phyloP scores from a whole-genome alignment of 2,329 filamentous ascomycete species.

The Mycosphaerelloides madeirae region DNA sequence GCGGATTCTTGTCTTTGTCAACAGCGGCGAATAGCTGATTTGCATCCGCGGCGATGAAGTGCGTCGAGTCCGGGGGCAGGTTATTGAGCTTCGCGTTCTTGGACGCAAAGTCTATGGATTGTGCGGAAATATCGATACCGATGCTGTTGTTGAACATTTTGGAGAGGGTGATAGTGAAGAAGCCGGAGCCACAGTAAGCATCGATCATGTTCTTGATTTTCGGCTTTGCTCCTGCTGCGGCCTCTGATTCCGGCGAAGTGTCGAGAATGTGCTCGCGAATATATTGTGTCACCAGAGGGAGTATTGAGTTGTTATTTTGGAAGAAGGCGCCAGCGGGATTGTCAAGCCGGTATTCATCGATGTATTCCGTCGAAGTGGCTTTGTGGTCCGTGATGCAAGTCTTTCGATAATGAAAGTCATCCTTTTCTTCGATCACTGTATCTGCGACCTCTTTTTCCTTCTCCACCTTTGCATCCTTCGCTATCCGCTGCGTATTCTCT shows the following conservation, averaged over 20 bases:
- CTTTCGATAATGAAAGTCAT: constrained; percentile 68
- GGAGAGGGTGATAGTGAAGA: constrained; percentile 93
- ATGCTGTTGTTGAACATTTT: constrained; percentile 72
- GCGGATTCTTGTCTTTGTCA: constrained; percentile 52
- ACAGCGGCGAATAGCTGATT: constrained; percentile 74
- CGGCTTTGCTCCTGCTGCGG: too few species aligned
- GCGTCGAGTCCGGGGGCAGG: constrained; percentile 62
- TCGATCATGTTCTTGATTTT: constrained; percentile 85
- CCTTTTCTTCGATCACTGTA: constrained; percentile 52
- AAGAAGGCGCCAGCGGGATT: constrained; percentile 95
- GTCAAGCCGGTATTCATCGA: constrained; percentile 77
- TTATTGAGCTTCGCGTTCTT: constrained; percentile 74
- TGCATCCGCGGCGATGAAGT: constrained; percentile 87
- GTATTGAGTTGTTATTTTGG: constrained; percentile 99
- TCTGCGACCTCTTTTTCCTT: constrained; percentile 34
- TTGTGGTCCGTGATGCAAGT: constrained; percentile 85
- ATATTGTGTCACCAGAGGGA: constrained; percentile 78
- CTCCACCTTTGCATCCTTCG: constrained; percentile 39
- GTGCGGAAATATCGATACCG: constrained; percentile 82
- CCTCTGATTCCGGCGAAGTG: constrained; percentile 26
- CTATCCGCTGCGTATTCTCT: constrained; percentile 70
- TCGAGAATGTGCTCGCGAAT: constrained; percentile 70
- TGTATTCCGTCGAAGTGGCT: constrained; percentile 77
- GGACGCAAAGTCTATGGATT: constrained; percentile 73
- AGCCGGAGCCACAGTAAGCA: constrained; percentile 93